These are phyloP conservation scores for Boletus patriciae DNA, from an alignment of 768 basidiomycete species.

Conservation along the genomic window DNA sequence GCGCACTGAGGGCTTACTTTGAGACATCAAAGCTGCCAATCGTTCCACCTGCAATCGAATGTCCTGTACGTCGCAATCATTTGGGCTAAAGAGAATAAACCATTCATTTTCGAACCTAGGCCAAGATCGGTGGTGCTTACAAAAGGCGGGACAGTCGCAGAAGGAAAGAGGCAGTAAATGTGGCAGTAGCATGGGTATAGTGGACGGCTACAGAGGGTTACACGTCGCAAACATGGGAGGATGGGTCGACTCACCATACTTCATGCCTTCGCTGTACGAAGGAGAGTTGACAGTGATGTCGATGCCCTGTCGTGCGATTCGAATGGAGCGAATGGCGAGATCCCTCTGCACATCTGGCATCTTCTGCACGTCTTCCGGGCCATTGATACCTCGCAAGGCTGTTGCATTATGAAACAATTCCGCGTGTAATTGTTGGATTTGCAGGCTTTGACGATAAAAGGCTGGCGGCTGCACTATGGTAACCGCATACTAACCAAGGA, in stretches of 20 bases:
- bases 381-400: conserved; percentile 77
- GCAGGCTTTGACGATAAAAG: conserved; percentile 85
- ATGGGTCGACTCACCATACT: conserved; percentile 62
- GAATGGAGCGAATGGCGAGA: conserved; percentile 79
- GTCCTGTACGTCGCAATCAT: conserved; percentile 74
- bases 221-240: background rate
- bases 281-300: conserved; percentile 85
- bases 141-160: conserved; percentile 85
- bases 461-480: conserved; percentile 40
- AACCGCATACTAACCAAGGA: conserved; percentile 3
- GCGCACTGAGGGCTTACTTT: conserved; percentile 52
- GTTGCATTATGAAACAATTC: conserved; percentile 84
- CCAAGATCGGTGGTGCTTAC: conserved; percentile 45
- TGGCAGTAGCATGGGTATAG: conserved; percentile 89
- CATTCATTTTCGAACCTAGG: background rate
- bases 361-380: conserved; percentile 80
- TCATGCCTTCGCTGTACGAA: conserved; percentile 87
- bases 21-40: conserved; percentile 70
- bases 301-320: conserved; percentile 74
- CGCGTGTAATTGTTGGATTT: conserved; percentile 88
- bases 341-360: conserved; percentile 79
- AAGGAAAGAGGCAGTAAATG: conserved; percentile 89
- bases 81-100: conserved; percentile 53
- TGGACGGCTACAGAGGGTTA: conserved; percentile 62
- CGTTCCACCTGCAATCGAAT: conserved; percentile 78